Evolutionary conservation across 2,329 filamentous ascomycete genomes (phyloP).

Genomic region (Chaetomiaceae sp.): DNA sequence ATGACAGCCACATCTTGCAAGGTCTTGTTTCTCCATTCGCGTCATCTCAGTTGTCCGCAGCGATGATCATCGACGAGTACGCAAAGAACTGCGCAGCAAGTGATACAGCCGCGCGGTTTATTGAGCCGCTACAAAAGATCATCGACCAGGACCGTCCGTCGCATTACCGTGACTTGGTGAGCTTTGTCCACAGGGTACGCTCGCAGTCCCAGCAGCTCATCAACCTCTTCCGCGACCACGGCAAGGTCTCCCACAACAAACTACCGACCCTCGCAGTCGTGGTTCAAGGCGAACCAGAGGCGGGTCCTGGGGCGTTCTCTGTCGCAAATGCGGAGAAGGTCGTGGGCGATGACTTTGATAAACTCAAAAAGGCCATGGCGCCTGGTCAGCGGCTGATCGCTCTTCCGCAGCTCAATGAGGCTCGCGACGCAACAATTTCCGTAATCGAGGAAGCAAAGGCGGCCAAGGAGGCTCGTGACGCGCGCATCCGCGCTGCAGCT

Average conservation of each 20-base stretch:
- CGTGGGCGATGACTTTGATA: conserved; percentile 78
- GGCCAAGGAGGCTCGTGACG: conserved; percentile 76
- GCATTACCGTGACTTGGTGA: conserved; percentile 86
- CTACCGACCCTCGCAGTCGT: conserved; percentile 81
- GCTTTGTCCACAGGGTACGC: conserved; percentile 81
- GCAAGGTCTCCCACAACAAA: conserved; percentile 70
- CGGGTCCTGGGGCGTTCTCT: conserved; percentile 89
- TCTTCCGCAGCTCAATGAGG: conserved; percentile 71
- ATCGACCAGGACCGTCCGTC: conserved; percentile 76
- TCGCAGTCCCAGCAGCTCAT: conserved; percentile 88
- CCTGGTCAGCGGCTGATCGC: conserved; percentile 84
- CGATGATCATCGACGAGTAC: conserved; percentile 84
- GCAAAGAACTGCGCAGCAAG: conserved; percentile 54
- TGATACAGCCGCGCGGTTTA: conserved; percentile 54
- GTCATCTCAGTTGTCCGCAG: conserved; percentile 79
- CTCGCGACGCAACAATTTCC: conserved; percentile 62
- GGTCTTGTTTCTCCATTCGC: conserved; percentile 70
- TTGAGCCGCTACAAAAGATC: conserved; percentile 64
- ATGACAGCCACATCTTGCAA: conserved; percentile 60
- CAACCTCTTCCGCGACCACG: conserved; percentile 86
- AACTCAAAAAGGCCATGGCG: conserved; percentile 80
- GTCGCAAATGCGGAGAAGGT: conserved; percentile 84
- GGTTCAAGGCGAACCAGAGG: conserved; percentile 88
- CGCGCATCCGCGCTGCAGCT: conserved; percentile 79
- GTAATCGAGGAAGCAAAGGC: conserved; percentile 76